Evolutionary conservation across 805 yeast genomes (phyloP).

Genomic region (Cyberlindnera euphorbiiphila): DNA sequence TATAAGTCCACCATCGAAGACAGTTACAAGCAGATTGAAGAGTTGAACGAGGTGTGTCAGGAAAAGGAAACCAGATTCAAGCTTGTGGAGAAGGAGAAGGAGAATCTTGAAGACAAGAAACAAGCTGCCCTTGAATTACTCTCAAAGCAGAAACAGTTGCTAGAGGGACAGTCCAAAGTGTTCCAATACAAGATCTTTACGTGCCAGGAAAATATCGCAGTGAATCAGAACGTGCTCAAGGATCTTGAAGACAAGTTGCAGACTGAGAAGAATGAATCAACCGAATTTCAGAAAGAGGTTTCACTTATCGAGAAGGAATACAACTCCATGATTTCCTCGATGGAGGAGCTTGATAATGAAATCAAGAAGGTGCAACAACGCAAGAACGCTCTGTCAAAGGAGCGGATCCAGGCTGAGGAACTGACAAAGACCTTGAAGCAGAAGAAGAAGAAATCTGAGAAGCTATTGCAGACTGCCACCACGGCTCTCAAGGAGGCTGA

Average conservation of each 20-base stretch:
- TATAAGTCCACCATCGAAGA: slow-evolving; percentile 77
- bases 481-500: slow-evolving; percentile 42
- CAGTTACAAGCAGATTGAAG: slow-evolving; percentile 56
- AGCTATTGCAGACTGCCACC: slow-evolving; percentile 46
- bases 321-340: slow-evolving; percentile 19
- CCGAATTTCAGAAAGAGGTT: slow-evolving; percentile 38
- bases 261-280: slow-evolving; percentile 40
- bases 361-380: slow-evolving; percentile 33
- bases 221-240: slow-evolving; percentile 35
- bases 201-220: slow-evolving; percentile 37
- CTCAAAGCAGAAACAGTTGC: slow-evolving; percentile 56
- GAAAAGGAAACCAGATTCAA: slow-evolving; percentile 80
- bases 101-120: slow-evolving; percentile 57
- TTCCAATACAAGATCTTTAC: slow-evolving; percentile 48
- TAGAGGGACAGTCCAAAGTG: slow-evolving; percentile 48
- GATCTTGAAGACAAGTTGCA: slow-evolving; percentile 40
- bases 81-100: slow-evolving; percentile 74
- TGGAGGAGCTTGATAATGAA: slow-evolving; percentile 25
- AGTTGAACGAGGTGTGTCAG: slow-evolving; percentile 71
- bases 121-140: slow-evolving; percentile 66
- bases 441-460: slow-evolving; percentile 57
- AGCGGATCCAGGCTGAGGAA: slow-evolving; percentile 70
- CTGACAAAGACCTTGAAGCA: slow-evolving; percentile 60
- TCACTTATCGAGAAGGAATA: slow-evolving; percentile 30
- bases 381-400: too few relatives aligned